A percentile compares a stretch with the other conserved stretches of the same genome.
phyloP scores from a whole-genome alignment of 2,329 filamentous ascomycete species.

The Fusarium sp. region DNA sequence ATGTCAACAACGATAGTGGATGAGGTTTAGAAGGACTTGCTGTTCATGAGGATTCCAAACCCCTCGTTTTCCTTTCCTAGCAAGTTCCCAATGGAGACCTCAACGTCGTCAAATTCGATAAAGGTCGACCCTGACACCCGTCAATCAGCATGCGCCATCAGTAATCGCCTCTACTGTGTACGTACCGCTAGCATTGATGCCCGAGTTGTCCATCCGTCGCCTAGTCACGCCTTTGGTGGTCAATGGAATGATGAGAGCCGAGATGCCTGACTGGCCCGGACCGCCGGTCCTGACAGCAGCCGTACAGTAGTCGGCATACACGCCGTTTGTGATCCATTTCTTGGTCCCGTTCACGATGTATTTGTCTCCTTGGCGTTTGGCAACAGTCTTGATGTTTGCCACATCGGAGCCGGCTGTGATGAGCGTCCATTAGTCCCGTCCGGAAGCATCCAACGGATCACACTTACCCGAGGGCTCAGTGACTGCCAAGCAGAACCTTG shows the following conservation, averaged over 20 bases:
- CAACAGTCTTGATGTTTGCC: conserved; percentile 21
- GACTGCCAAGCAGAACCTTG: conserved; percentile 32
- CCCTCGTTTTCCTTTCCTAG: conserved; percentile 30
- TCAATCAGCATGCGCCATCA: neutral
- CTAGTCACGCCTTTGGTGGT: conserved; percentile 12
- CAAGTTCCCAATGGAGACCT: conserved; percentile 21
- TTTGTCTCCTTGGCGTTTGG: conserved; percentile 8
- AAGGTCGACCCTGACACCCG: conserved; percentile 16
- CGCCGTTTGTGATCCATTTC: conserved; percentile 32
- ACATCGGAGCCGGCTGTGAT: conserved; percentile 32
- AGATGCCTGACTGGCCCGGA: conserved; percentile 9
- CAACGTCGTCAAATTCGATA: conserved; percentile 29
- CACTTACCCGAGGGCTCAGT: conserved; percentile 25
- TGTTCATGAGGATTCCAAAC: conserved; percentile 29
- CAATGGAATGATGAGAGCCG: conserved; percentile 21
- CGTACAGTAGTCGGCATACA: conserved; percentile 29
- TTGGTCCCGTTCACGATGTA: conserved; percentile 30
- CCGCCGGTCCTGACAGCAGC: conserved; percentile 31
- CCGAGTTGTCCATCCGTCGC: conserved; percentile 22
- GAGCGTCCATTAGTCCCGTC: neutral
- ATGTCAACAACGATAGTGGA: neutral
- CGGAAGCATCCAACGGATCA: neutral
- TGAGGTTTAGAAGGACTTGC: neutral
- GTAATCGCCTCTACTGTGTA: neutral
- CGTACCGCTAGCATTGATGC: conserved; percentile 25